phyloP scores from a whole-genome alignment of 1,284 basidiomycete species.

The Golubevia pallescens region DNA sequence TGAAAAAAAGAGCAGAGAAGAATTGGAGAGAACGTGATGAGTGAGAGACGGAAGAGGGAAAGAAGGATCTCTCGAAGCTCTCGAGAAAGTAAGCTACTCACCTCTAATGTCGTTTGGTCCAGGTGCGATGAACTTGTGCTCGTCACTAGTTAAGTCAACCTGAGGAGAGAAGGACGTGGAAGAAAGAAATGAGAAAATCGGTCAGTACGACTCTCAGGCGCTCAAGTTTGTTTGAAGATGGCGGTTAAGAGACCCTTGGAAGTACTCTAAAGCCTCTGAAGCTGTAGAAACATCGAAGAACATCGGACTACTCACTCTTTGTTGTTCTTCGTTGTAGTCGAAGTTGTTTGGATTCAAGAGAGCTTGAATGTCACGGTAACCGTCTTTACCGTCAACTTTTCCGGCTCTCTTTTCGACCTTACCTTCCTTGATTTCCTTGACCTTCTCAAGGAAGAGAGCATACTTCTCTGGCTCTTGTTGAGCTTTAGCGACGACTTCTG shows the following conservation, averaged over 20 bases:
- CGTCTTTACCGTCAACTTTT: background rate
- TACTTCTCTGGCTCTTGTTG: slow-evolving; percentile 18
- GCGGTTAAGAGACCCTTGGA: too few relatives aligned
- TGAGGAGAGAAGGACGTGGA: background rate
- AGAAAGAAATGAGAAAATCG: too few relatives aligned
- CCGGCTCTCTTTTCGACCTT: slow-evolving; percentile 8
- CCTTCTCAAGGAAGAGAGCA: slow-evolving; percentile 24
- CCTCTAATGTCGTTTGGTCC: slow-evolving; percentile 32
- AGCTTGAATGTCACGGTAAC: slow-evolving; percentile 20
- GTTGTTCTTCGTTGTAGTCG: slow-evolving; percentile 32
- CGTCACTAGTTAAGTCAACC: slow-evolving; percentile 28
- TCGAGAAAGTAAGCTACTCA: too few relatives aligned
- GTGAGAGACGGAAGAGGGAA: too few relatives aligned
- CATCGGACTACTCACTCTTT: slow-evolving; percentile 11
- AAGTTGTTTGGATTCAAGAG: slow-evolving; percentile 31
- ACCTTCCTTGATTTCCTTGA: slow-evolving; percentile 23
- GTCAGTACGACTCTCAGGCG: too few relatives aligned
- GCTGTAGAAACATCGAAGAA: too few relatives aligned
- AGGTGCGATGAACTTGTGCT: slow-evolving; percentile 40
- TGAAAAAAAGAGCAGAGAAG: background rate
- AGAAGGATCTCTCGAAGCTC: too few relatives aligned
- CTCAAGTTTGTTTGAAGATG: too few relatives aligned
- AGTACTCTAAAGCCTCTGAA: too few relatives aligned
- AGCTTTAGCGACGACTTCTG: background rate
- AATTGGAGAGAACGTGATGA: background rate